Base-by-base conservation (phyloP, 2,329 filamentous ascomycete genomes). In the Karstenula rhodostoma region DNA sequence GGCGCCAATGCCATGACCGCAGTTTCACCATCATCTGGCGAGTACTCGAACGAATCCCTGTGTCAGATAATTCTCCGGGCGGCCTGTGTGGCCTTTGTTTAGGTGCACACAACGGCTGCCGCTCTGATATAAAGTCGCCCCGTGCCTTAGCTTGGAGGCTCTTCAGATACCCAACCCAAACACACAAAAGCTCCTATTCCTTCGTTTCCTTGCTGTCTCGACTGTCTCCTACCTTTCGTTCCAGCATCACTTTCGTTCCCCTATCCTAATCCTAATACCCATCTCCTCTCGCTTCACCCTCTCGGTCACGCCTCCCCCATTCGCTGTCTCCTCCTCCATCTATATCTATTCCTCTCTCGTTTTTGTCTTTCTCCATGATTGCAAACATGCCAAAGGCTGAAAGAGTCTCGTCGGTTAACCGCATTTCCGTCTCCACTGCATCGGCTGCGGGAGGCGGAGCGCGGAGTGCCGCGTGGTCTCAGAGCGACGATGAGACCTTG, bases 401-500 rank as follows among this genome's bases (percentile, higher is more conserved):
- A 60, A 78, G 75, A 65, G 63, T 72, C 23, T 60, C 71, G 25
- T 58, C 71, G 60, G 57, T 70, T 62, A 67, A 73, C 66, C 66
- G 74, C 59, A 64, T 64, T 61, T 74, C 73, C 58, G 57, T 77
- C 64, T 71, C 75, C 64, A 64, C 74, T 63, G 62, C 71, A 61
- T 69, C 71, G 52, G 69, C 73, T 43, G 69, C 71, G 37, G 68
- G 69, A 51, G 64, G 67, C 55, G 59, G 65, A 23, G 69, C 74
- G 46, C 76, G 80, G 40, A 79, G 73, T 62, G 79, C 80, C 9
- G 80, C 81, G 58, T 96, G 93, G 93, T 89, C 86, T 33, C 81
- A 85, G 1, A 83, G 87, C 50, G 92, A 95, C 67, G 93, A 96
- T 77, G 85, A 90, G 69, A 87, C 87, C 40, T 85, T 96, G 46